Conservation (phyloP, 345 rosid genomes). For the Citrus trifoliata region DNA sequence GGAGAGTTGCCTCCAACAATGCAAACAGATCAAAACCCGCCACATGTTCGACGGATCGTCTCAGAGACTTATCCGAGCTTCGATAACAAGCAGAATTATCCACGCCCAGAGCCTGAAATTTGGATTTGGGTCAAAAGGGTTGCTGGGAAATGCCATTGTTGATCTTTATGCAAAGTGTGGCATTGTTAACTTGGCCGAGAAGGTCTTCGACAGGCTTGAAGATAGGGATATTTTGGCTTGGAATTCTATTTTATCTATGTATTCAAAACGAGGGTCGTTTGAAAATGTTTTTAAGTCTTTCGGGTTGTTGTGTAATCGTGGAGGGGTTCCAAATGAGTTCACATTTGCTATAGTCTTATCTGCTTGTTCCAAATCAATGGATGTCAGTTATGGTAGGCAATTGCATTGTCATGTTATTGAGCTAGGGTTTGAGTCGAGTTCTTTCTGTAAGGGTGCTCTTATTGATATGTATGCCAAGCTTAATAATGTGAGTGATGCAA, state of each 20-base stretch:
- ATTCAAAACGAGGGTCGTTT: slow-evolving; percentile 44
- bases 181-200: slow-evolving; percentile 49
- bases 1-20: slow-evolving; percentile 39
- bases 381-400: slow-evolving; percentile 49
- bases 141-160: slow-evolving; percentile 55
- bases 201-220: slow-evolving; percentile 48
- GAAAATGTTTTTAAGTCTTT: slow-evolving; percentile 40
- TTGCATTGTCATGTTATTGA: slow-evolving; percentile 62
- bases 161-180: slow-evolving; percentile 87
- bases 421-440: slow-evolving; percentile 50
- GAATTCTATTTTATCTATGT: slow-evolving; percentile 78
- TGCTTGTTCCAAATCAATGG: slow-evolving; percentile 53
- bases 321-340: slow-evolving; percentile 63
- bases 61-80: slow-evolving; percentile 35
- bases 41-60: slow-evolving; percentile 74
- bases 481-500: slow-evolving; percentile 48
- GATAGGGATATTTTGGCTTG: slow-evolving; percentile 59
- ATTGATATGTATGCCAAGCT: slow-evolving; percentile 87
- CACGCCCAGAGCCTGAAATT: slow-evolving; percentile 48
- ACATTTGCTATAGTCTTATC: slow-evolving; percentile 72
- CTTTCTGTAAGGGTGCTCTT: slow-evolving; percentile 69
- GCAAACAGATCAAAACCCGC: slow-evolving; percentile 44
- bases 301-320: slow-evolving; percentile 31
- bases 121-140: slow-evolving; percentile 49
- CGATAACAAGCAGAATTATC: slow-evolving; percentile 38